These are phyloP conservation scores for Pyrenophora teres DNA, from an alignment of 2,329 filamentous ascomycete genomes.

Conservation along the genomic window DNA sequence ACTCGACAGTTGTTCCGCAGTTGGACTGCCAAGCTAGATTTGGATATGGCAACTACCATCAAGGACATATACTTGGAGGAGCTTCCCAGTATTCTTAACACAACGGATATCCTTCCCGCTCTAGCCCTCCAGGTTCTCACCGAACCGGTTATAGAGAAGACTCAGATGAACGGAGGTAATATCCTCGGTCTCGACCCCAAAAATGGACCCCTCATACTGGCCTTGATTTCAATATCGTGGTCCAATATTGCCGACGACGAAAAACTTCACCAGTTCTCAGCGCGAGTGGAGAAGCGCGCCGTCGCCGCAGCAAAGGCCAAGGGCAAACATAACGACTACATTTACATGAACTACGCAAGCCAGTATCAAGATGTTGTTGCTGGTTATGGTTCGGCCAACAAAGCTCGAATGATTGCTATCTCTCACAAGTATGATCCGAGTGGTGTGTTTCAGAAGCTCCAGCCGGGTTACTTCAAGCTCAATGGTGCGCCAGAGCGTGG, in stretches of 20 bases:
- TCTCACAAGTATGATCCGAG: constrained; percentile 28
- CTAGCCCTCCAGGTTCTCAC: constrained; percentile 38
- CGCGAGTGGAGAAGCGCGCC: constrained; percentile 19
- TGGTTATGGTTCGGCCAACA: constrained; percentile 50
- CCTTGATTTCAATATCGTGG: constrained; percentile 28
- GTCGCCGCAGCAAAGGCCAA: constrained; percentile 9
- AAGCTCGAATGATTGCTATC: constrained; percentile 24
- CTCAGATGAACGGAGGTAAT: constrained; percentile 33
- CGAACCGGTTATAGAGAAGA: constrained; percentile 24
- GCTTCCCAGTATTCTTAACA: constrained; percentile 21
- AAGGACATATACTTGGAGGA: constrained; percentile 33
- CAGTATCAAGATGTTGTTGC: constrained; percentile 49
- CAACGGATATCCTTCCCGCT: constrained; percentile 22
- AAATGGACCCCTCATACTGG: constrained; percentile 27
- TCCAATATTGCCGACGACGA: constrained; percentile 27
- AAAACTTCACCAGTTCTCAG: constrained; percentile 23
- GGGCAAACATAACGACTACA: constrained; percentile 18
- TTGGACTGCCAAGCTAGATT: constrained; percentile 33
- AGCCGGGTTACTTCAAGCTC: constrained; percentile 32
- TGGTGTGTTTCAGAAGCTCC: constrained; percentile 24
- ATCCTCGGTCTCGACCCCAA: constrained; percentile 32
- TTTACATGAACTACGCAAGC: constrained; percentile 57
- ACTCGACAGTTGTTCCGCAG: constrained; percentile 37
- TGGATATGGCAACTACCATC: constrained; percentile 21
- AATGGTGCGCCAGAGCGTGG: constrained; percentile 16